Base-by-base conservation (phyloP, 2,329 filamentous ascomycete species). In the Colletotrichum gigasporum region DNA sequence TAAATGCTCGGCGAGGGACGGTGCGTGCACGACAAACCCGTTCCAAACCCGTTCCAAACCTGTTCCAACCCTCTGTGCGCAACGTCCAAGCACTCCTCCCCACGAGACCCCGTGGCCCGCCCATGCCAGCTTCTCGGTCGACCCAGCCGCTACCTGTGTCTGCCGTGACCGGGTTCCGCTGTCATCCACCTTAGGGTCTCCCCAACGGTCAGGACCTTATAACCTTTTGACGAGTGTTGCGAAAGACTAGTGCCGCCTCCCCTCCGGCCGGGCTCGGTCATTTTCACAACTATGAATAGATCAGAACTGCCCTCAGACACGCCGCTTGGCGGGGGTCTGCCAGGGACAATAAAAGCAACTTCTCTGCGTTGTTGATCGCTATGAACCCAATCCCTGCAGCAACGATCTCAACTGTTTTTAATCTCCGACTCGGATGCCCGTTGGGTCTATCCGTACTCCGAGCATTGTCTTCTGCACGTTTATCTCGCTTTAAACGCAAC, bases 161-260 rank as follows among this genome's bases (percentile, higher is more conserved):
- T 59, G 54, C 30, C 44, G 37, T 45, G 56, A 54, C 47, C 41
- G 28, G 56, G 56, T 50, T 60, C 61, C 61, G 61, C 61, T 61
- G 61, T 61, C 55, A 61, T 48, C 16, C 20, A 35, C 10, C 12
- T 32, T 37, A 47, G 35, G 8, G 18, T n/a, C n/a, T 45, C 20
- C 12, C 32, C 35, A 28, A 6, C 61, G n/a, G 32, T 8, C 24
- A 16, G 41, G 34, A 14, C n/a, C n/a, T n/a, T n/a, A n/a, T n/a
- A n/a, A n/a, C n/a, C n/a, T n/a, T n/a, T n/a, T n/a, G n/a, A 28
- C 18, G 22, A 14, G 41, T 16, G 45, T 28, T 22, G 12, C 24
- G 10, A 16, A 22, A n/a, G 24, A 28, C 53, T 16, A 20, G n/a
- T n/a, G n/a, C n/a, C n/a, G n/a, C n/a, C n/a, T n/a, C n/a, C n/a